phyloP scores from a whole-genome alignment of 805 yeast species.

The Yarrowia sp. region DNA sequence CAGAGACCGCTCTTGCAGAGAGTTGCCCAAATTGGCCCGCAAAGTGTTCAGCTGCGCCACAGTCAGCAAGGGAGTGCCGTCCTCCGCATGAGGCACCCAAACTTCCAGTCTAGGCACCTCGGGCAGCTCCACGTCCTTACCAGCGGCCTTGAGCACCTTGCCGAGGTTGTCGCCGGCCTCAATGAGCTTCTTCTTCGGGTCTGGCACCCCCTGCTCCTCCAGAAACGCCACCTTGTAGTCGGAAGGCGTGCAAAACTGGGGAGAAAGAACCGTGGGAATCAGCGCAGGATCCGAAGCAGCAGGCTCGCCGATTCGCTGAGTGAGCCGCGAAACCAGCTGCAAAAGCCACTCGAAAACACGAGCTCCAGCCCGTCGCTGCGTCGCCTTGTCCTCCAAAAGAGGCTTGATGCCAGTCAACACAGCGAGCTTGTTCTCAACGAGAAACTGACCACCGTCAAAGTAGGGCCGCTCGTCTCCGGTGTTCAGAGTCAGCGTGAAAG shows the following conservation, averaged over 20 bases:
- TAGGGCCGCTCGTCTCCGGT: conserved; percentile 32
- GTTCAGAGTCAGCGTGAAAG: conserved; percentile 32
- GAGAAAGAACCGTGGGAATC: conserved; percentile 31
- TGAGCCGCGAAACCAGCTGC: conserved; percentile 6
- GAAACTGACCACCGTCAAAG: conserved; percentile 36
- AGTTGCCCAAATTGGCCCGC: conserved; percentile 30
- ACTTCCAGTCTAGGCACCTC: conserved; percentile 18
- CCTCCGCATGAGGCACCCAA: conserved; percentile 29
- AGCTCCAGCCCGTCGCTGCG: conserved; percentile 5
- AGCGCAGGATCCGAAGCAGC: conserved; percentile 18
- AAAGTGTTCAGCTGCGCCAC: conserved; percentile 32
- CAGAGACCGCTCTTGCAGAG: conserved; percentile 31
- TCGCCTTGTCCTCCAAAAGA: conserved; percentile 2
- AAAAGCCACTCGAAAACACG: conserved; percentile 21
- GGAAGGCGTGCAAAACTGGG: conserved; percentile 33
- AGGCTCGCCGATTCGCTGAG: not conserved
- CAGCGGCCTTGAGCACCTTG: not conserved
- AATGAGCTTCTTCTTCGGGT: conserved; percentile 28
- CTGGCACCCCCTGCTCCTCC: conserved; percentile 29
- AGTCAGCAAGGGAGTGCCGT: conserved; percentile 30
- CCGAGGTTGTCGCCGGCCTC: conserved; percentile 24
- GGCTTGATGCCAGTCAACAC: not conserved
- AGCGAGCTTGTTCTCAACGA: conserved; percentile 34
- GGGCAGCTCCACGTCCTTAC: not conserved
- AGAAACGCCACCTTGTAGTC: conserved; percentile 34